phyloP scores from a whole-genome alignment of 2,329 filamentous ascomycete genomes.

The Fusarium udum region DNA sequence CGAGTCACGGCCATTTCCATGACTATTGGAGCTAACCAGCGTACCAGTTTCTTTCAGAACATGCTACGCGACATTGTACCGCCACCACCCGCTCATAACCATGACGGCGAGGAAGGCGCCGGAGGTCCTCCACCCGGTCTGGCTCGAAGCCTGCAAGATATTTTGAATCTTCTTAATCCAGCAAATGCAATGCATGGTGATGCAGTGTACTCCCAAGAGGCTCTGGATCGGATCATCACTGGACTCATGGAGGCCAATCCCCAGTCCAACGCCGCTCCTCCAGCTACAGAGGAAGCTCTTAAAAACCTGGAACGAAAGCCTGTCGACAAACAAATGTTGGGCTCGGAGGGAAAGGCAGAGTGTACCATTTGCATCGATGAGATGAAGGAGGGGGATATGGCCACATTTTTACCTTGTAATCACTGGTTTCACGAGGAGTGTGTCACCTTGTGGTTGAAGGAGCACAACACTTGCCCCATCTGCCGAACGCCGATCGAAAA shows the following conservation, averaged over 20 bases:
- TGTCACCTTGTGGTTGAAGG: constrained; percentile 82
- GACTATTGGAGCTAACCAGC: constrained; percentile 46
- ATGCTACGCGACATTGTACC: constrained; percentile 54
- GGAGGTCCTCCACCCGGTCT: constrained; percentile 38
- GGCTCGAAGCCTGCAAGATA: constrained; percentile 57
- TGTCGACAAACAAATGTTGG: constrained; percentile 75
- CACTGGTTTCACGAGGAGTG: constrained; percentile 95
- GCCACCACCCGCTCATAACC: constrained; percentile 37
- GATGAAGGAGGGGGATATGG: constrained; percentile 76
- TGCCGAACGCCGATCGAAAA: constrained; percentile 70
- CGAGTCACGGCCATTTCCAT: constrained; percentile 32
- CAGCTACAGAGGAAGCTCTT: constrained; percentile 81
- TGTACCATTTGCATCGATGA: constrained; percentile 97
- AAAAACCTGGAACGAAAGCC: constrained; percentile 75
- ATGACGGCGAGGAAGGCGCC: constrained; percentile 35
- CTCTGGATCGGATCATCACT: constrained; percentile 86
- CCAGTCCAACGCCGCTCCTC: constrained; percentile 80
- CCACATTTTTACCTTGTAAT: constrained; percentile 82
- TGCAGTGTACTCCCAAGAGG: constrained; percentile 90
- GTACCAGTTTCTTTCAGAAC: constrained; percentile 57
- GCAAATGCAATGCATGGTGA: constrained; percentile 72
- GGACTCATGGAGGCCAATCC: constrained; percentile 87
- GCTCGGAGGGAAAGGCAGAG: constrained; percentile 73
- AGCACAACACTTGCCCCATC: constrained; percentile 93
- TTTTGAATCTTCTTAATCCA: constrained; percentile 64